Percentiles rank a stretch among this genome's conserved stretches.
Evolutionary conservation across 2,329 filamentous ascomycete species (phyloP).

Genomic region (Rutstroemia sp.): DNA sequence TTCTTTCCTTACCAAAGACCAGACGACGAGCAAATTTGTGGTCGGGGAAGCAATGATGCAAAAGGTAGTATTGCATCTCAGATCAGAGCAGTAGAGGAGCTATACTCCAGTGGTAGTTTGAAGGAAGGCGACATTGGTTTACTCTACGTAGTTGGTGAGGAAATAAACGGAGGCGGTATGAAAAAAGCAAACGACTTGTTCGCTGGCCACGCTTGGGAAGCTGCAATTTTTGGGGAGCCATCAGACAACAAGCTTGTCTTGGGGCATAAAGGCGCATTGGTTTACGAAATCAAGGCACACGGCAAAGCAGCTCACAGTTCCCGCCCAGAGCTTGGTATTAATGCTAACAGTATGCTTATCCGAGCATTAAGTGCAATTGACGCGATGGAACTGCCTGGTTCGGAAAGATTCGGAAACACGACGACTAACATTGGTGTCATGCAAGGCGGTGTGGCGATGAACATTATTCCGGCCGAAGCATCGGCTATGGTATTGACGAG

Average conservation of each 20-base stretch:
- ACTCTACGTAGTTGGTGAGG: slow-evolving; percentile 71
- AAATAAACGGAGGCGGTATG: slow-evolving; percentile 80
- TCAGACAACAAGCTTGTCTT: slow-evolving; percentile 82
- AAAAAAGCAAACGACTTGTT: slow-evolving; percentile 38
- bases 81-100: slow-evolving; percentile 55
- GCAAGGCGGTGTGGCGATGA: slow-evolving; percentile 71
- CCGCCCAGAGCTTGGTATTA: slow-evolving; percentile 82
- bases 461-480: slow-evolving; percentile 65
- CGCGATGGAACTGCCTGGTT: slow-evolving; percentile 62
- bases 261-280: slow-evolving; percentile 80
- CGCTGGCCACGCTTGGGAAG: slow-evolving; percentile 41
- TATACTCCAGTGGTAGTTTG: slow-evolving; percentile 36
- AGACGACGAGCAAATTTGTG: slow-evolving; percentile 44
- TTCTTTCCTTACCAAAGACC: slow-evolving; percentile 32
- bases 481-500: background rate
- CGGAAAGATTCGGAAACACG: slow-evolving; percentile 70
- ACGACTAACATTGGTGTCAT: slow-evolving; percentile 79
- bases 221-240: slow-evolving; percentile 84
- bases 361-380: slow-evolving; percentile 59
- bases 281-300: slow-evolving; percentile 55
- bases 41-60: slow-evolving; percentile 65
- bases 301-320: slow-evolving; percentile 80
- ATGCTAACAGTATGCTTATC: slow-evolving; percentile 72
- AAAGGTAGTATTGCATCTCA: slow-evolving; percentile 65
- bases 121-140: slow-evolving; percentile 44